Percentiles rank a stretch among this genome's conserved stretches.
Conservation (phyloP, 2,329 filamentous ascomycete species). For the Davidsoniella eucalypti region DNA sequence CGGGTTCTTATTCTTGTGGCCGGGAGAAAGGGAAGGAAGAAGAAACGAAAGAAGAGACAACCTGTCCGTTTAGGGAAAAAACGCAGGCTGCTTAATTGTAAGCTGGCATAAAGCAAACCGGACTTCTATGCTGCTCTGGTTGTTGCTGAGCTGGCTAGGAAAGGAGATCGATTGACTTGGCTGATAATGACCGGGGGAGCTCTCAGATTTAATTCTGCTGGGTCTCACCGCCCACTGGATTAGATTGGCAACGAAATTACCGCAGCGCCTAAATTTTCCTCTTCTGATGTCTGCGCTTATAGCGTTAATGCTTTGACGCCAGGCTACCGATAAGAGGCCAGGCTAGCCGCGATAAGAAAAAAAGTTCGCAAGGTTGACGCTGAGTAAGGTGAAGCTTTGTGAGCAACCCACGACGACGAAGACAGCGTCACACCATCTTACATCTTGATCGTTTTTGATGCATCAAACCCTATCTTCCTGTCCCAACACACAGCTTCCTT, state of each 20-base stretch:
- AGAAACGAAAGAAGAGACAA: not conserved
- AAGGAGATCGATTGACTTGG: slow-evolving; percentile 2
- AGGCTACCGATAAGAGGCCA: not conserved
- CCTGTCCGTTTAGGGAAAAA: not conserved
- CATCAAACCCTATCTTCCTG: not conserved
- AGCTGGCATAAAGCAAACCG: too few relatives aligned
- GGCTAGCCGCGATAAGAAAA: slow-evolving; percentile 9
- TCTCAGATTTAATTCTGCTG: slow-evolving; percentile 13
- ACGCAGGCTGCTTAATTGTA: too few relatives aligned
- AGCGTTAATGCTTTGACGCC: too few relatives aligned
- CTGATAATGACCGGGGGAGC: too few relatives aligned
- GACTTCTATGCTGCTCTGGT: too few relatives aligned
- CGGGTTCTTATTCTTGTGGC: too few relatives aligned
- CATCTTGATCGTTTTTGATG: not conserved
- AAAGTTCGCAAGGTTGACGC: not conserved
- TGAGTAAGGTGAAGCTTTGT: not conserved
- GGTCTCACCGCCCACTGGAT: slow-evolving; percentile 9
- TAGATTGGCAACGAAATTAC: not conserved
- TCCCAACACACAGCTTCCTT: not conserved
- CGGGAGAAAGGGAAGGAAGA: not conserved
- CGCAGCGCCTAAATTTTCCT: not conserved
- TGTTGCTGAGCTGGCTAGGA: not conserved
- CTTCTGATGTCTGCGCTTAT: not conserved
- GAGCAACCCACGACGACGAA: too few relatives aligned
- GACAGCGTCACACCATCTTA: too few relatives aligned